Base-by-base conservation (phyloP, 2,329 filamentous ascomycete species). In the Aspergillus sp. region DNA sequence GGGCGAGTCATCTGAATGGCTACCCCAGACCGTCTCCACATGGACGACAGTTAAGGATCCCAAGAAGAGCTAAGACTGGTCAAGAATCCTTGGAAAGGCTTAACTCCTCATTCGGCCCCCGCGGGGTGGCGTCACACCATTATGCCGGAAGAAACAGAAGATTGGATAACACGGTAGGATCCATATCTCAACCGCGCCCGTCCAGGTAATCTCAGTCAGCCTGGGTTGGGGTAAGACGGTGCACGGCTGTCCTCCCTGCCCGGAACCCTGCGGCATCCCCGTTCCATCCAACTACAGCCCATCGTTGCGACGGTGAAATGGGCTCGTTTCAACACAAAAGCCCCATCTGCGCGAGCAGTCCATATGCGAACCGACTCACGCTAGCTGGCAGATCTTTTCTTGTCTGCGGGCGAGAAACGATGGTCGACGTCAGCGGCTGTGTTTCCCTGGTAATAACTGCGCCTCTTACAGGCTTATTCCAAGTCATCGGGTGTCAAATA, bases 391-490 rank as follows among this genome's bases (percentile, higher is more conserved):
- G 32, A 49, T 20, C 41, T 7, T 8, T 34, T 18, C 8, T 32
- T 13, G 26, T 5, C 18, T 17, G 26, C 26, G 26, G 15, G 34
- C 2, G 13, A 36, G 12, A n/a, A 17, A 8, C 4, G 7, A 4
- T 2, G 15, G 32, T 30, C 20, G 39, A 48, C 51, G 51, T 54
- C 51, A 54, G 51, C 34, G 51, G 51, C 51, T 47, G 47, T 12
- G 34, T 5, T 54, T 48, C 51, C 51, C 51, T 38, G 51, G 34
- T 24, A 22, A 39, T 32, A 54, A 24, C 3, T 17, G 34, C 43
- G 51, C 30, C 41, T 36, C 50, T 38, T 36, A 38, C n/a, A 24
- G 41, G 8, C 41, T 38, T n/a, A 9, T 41, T 13, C n/a, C 36
- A 38, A n/a, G 34, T 15, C 26, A 30, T 30, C 26, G 15, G 43